A percentile compares a stretch with the other conserved stretches of the same genome.
Evolutionary conservation across 2,329 filamentous ascomycete genomes (phyloP).

Genomic region (Cladorrhinum sp.): DNA sequence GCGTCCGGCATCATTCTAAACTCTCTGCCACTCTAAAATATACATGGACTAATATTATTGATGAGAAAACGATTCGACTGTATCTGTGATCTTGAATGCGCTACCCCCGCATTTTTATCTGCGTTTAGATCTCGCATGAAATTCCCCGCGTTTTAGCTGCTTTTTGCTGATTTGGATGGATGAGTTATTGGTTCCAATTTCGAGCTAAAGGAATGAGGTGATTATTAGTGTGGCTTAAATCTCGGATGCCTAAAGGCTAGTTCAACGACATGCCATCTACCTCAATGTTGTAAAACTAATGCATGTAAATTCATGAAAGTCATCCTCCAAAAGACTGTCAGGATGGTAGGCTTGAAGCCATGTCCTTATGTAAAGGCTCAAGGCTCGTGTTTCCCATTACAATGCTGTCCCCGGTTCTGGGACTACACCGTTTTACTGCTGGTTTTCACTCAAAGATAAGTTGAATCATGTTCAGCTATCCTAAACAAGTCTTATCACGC

Average conservation of each 20-base stretch:
- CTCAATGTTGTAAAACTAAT: background rate
- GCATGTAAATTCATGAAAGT: too few relatives aligned
- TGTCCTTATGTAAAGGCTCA: too few relatives aligned
- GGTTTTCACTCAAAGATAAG: too few relatives aligned
- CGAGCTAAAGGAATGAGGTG: background rate
- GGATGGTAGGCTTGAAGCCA: too few relatives aligned
- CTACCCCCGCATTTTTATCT: background rate
- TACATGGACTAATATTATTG: background rate
- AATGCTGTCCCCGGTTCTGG: too few relatives aligned
- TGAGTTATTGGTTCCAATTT: background rate
- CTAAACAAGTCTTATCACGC: too few relatives aligned
- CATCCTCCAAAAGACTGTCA: too few relatives aligned
- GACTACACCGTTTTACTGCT: too few relatives aligned
- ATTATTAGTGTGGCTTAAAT: background rate
- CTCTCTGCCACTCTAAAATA: too few relatives aligned
- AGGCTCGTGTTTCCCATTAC: too few relatives aligned
- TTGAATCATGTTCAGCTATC: too few relatives aligned
- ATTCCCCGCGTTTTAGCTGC: background rate
- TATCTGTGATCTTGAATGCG: too few relatives aligned
- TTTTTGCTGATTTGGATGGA: background rate
- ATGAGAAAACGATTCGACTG: background rate
- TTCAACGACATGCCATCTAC: background rate
- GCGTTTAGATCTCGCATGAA: background rate
- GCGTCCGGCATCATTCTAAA: background rate
- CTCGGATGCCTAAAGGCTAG: background rate